Conservation (phyloP, 495 filamentous ascomycete species). For the Penicillium paxilli region DNA sequence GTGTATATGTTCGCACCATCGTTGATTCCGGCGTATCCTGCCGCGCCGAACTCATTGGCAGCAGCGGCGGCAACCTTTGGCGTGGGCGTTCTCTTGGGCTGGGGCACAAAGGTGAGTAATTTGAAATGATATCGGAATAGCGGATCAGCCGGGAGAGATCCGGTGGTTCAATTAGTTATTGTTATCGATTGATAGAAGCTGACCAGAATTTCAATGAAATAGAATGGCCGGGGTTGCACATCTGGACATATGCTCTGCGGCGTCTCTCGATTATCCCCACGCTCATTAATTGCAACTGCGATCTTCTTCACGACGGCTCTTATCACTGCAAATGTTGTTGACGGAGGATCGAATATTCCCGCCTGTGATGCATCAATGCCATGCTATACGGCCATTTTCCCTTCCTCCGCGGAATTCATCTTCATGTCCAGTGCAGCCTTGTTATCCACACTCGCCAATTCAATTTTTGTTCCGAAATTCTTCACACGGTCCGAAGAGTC, state of each 20-base stretch:
- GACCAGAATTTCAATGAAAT: background rate
- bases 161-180: too few species aligned
- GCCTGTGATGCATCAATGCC: constrained; percentile 34
- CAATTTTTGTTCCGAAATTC: constrained; percentile 25
- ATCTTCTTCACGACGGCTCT: constrained; percentile 56
- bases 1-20: constrained; percentile 43
- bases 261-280: constrained; percentile 49
- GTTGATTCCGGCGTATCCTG: constrained; percentile 44
- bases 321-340: constrained; percentile 46
- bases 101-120: constrained; percentile 54
- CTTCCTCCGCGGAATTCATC: constrained; percentile 31
- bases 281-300: constrained; percentile 53
- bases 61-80: constrained; percentile 37
- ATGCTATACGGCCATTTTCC: constrained; percentile 52
- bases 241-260: constrained; percentile 65
- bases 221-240: constrained; percentile 57
- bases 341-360: constrained; percentile 30
- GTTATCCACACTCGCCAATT: constrained; percentile 36
- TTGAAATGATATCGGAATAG: background rate
- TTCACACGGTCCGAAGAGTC: constrained; percentile 29
- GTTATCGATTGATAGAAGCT: too few species aligned
- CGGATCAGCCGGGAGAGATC: too few species aligned
- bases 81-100: constrained; percentile 50
- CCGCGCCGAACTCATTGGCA: constrained; percentile 29
- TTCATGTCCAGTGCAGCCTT: constrained; percentile 34